Percentiles rank a stretch among this genome's conserved stretches.
Evolutionary conservation across 2,329 filamentous ascomycete genomes (phyloP).

Genomic region (Emericellopsis atlantica): DNA sequence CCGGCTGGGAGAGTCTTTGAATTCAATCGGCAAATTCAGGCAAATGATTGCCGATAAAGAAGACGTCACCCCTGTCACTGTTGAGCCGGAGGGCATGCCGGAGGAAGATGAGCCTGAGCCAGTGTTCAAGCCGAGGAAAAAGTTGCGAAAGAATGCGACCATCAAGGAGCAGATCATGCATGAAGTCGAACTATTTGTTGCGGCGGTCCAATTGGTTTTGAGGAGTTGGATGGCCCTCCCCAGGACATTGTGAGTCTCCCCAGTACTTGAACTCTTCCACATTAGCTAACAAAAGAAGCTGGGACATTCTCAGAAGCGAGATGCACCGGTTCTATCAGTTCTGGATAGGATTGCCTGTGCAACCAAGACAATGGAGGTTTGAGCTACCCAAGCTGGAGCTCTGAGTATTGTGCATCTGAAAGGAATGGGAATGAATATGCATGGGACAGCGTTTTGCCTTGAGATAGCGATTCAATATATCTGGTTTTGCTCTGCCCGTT

Average conservation of each 20-base stretch:
- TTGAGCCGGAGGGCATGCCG: conserved; percentile 20
- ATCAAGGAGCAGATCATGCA: conserved; percentile 44
- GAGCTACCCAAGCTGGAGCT: conserved; percentile 23
- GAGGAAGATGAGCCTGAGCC: background rate
- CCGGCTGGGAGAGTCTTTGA: conserved; percentile 69
- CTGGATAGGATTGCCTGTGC: conserved; percentile 40
- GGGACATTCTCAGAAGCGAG: conserved; percentile 30
- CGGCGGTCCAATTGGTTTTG: conserved; percentile 53
- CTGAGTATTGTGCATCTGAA: too few relatives aligned
- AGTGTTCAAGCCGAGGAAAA: background rate
- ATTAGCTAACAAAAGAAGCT: conserved; percentile 15
- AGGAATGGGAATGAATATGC: too few relatives aligned
- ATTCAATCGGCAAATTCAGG: conserved; percentile 61
- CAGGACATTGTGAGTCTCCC: conserved; percentile 49
- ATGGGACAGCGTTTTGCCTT: too few relatives aligned
- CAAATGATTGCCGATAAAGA: conserved; percentile 27
- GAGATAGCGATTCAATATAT: too few relatives aligned
- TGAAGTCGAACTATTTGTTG: conserved; percentile 52
- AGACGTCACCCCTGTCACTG: conserved; percentile 6
- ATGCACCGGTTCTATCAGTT: conserved; percentile 31
- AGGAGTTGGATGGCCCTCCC: conserved; percentile 60
- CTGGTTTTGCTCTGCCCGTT: too few relatives aligned
- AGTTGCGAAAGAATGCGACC: conserved; percentile 5
- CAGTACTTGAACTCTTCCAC: background rate
- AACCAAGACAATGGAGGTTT: conserved; percentile 33